phyloP scores from a whole-genome alignment of 352 stramenopile species.

The Bremia lactucae region DNA sequence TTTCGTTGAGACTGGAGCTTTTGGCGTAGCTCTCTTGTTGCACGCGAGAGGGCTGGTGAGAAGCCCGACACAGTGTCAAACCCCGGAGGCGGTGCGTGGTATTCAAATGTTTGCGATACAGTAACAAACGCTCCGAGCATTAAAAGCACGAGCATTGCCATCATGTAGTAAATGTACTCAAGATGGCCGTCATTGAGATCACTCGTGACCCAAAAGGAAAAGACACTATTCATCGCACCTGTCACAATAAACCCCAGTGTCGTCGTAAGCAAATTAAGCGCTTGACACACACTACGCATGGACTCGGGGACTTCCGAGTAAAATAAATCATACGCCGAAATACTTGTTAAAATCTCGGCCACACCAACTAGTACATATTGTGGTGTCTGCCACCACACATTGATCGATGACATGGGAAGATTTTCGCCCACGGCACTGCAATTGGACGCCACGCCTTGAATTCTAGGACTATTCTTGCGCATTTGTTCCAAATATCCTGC shows the following conservation, averaged over 20 bases:
- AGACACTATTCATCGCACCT: constrained; percentile 76
- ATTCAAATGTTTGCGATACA: constrained; percentile 75
- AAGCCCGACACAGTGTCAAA: constrained; percentile 44
- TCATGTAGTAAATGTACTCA: constrained; percentile 84
- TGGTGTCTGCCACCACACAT: constrained; percentile 86
- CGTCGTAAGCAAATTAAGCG: constrained; percentile 84
- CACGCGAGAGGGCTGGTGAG: constrained; percentile 47
- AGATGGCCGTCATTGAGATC: constrained; percentile 86
- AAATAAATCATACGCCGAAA: constrained; percentile 87
- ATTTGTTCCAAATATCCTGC: constrained; percentile 60
- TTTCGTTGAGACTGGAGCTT: constrained; percentile 27
- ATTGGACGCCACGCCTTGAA: constrained; percentile 50
- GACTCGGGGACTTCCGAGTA: constrained; percentile 86
- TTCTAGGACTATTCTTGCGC: constrained; percentile 43
- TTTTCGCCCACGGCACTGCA: constrained; percentile 54
- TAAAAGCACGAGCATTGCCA: constrained; percentile 56
- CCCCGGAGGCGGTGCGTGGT: constrained; percentile 46
- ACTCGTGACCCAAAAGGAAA: constrained; percentile 85
- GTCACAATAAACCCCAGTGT: constrained; percentile 83
- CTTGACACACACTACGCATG: constrained; percentile 87
- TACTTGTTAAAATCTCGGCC: constrained; percentile 85
- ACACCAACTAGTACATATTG: constrained; percentile 86
- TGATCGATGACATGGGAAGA: constrained; percentile 72
- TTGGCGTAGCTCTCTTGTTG: constrained; percentile 30
- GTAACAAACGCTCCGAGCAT: constrained; percentile 49